Evolutionary conservation across 441 rosid genomes (phyloP).

Genomic region (Adansonia rubrostipa): DNA sequence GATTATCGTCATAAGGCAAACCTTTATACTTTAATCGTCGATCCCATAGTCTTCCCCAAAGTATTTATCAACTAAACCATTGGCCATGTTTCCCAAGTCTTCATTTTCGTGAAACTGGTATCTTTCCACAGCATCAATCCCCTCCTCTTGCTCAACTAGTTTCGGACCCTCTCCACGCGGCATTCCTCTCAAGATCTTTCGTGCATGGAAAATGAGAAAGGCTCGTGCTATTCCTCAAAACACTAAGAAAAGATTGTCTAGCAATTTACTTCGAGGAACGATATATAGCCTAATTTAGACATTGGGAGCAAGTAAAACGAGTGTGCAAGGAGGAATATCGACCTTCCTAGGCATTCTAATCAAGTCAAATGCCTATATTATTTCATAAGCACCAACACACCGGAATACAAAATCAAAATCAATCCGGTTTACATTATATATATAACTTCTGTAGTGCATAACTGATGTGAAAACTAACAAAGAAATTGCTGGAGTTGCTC

Average conservation of each 20-base stretch:
- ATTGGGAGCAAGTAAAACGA: not conserved
- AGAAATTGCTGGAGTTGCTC: conserved; percentile 40
- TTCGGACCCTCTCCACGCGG: conserved; percentile 83
- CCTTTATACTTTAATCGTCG: conserved; percentile 47
- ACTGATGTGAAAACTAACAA: not conserved
- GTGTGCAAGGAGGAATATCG: no score
- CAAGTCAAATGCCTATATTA: not conserved
- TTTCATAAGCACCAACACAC: not conserved
- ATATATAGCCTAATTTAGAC: not conserved
- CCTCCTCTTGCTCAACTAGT: conserved; percentile 87
- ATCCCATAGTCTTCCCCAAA: conserved; percentile 90
- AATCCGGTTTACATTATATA: no score
- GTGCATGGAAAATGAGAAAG: conserved; percentile 7
- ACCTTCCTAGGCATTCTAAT: no score
- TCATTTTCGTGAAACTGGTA: conserved; percentile 95
- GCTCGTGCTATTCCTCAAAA: not conserved
- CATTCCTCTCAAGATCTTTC: conserved; percentile 90
- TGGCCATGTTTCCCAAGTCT: conserved; percentile 91
- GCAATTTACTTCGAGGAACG: not conserved
- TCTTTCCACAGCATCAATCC: conserved; percentile 94
- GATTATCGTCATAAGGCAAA: not conserved
- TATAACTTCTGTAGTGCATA: not conserved
- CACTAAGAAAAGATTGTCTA: not conserved
- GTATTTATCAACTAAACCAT: conserved; percentile 81
- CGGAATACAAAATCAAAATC: not conserved